Evolutionary conservation across 164 flowering plant species (phyloP), one percentile per base, ranked within the genome.

Genomic region (Nymphaea thermarum): DNA sequence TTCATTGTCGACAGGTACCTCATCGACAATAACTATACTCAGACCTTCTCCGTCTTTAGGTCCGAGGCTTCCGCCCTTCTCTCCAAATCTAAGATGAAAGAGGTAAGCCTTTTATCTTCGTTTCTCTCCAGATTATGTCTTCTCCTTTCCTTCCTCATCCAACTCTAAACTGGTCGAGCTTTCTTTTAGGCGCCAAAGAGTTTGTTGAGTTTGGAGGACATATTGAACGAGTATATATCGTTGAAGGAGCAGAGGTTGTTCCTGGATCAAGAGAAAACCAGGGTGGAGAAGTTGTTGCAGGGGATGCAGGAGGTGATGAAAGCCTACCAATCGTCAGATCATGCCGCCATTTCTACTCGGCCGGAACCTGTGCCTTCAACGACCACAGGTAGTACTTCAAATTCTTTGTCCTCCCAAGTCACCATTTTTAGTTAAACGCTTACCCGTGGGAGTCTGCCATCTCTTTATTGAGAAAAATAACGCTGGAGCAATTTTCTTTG

Each of bases 1-100:
- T 87, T 82, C 83, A 85, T 93, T 69, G 97, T 93, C 44, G 98
- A 93, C 60, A 87, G 87, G 0, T 91, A 89, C 65, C 90, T 93
- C 44, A 78, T 75, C 45, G 97, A 93, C 63, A 87, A 89, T 82
- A 73, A 67, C 66, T 91, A 18, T 74, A 62, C 76, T 43, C 74
- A 81, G 42, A 83, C 93, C n/a, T 87, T 90, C 5, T 77, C 92
- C 66, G 61, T 67, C 25, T 93, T 93, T 75, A 74, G 96, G 57
- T 67, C 77, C 47, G 98, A 93, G 75, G 97, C 96, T 11, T 81
- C 94, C 0, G 66, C 80, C 17, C 87, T 91, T 77, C 72, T 93
- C 62, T 73, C 91, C 75, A 88, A 72, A 71, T 78, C 91, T n/a
- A 80, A 89, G 7, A 65, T 70, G 68, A 82, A 69, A 63, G 85